Conservation (phyloP, 108 stramenopile genomes). For the Parietichytrium sp. region DNA sequence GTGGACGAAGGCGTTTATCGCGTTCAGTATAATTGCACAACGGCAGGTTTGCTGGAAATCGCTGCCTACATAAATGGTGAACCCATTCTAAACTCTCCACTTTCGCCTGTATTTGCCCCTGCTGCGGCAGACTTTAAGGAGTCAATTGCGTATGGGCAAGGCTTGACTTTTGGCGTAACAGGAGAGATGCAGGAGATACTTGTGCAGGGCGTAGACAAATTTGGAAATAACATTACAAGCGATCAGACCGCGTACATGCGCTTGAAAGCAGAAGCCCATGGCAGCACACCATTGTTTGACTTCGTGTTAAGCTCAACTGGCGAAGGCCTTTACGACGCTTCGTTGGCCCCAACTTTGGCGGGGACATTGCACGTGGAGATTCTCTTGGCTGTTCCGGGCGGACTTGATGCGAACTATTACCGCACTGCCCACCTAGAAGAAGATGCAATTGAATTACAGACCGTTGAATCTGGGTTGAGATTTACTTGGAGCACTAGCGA, state of each 20-base stretch:
- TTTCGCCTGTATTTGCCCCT: not conserved
- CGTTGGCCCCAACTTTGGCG: not conserved
- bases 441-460: not conserved
- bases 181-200: not conserved
- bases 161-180: not conserved
- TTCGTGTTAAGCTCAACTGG: not conserved
- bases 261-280: not conserved
- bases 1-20: not conserved
- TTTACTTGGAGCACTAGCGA: not conserved
- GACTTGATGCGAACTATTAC: not conserved
- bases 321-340: not conserved
- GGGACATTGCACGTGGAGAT: not conserved
- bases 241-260: not conserved
- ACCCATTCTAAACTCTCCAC: not conserved
- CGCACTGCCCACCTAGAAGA: not conserved
- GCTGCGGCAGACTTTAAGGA: not conserved
- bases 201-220: not conserved
- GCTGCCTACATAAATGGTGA: not conserved
- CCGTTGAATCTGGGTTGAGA: not conserved
- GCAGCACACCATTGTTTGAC: not conserved
- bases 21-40: not conserved
- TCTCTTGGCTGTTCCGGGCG: not conserved
- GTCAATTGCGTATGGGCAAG: not conserved
- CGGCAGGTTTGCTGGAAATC: not conserved
- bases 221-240: constrained; percentile 17